A percentile compares a stretch with the other conserved stretches of the same genome.
These are phyloP conservation scores for Scutellaria minor DNA, from an alignment of 257 asterid genomes.

Conservation along the genomic window DNA sequence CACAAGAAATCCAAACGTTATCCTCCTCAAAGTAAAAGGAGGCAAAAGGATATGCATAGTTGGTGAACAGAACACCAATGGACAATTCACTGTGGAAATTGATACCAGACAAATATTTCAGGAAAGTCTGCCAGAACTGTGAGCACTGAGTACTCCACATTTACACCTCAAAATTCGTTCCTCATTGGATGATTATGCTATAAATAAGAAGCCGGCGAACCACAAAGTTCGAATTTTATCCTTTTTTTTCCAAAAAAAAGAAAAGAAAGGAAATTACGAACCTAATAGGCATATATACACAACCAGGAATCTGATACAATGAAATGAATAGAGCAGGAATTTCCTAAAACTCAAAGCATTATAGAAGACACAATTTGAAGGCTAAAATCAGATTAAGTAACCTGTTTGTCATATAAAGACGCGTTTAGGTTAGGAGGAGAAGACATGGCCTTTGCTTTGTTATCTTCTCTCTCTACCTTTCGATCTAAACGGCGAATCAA, in stretches of 20 bases:
- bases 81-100: not conserved
- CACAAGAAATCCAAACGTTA: not conserved
- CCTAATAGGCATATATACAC: not conserved
- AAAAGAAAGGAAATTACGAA: no score
- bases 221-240: not conserved
- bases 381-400: slow-evolving; percentile 16
- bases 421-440: slow-evolving; percentile 48
- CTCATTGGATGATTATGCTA: not conserved
- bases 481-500: slow-evolving; percentile 60
- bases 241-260: no score
- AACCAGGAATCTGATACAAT: not conserved
- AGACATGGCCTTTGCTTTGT: slow-evolving; percentile 37
- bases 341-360: slow-evolving; percentile 20
- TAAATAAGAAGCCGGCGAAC: not conserved
- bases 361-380: not conserved
- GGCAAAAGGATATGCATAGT: not conserved
- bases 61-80: not conserved
- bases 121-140: not conserved
- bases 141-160: not conserved
- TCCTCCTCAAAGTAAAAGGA: not conserved
- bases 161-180: not conserved
- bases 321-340: not conserved
- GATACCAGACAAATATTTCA: no score
- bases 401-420: slow-evolving; percentile 68
- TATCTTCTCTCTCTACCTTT: slow-evolving; percentile 45